Evolutionary conservation across 2,329 filamentous ascomycete species (phyloP), one percentile per base, ranked within the genome.

Genomic region (Ramularia collo-cygni): DNA sequence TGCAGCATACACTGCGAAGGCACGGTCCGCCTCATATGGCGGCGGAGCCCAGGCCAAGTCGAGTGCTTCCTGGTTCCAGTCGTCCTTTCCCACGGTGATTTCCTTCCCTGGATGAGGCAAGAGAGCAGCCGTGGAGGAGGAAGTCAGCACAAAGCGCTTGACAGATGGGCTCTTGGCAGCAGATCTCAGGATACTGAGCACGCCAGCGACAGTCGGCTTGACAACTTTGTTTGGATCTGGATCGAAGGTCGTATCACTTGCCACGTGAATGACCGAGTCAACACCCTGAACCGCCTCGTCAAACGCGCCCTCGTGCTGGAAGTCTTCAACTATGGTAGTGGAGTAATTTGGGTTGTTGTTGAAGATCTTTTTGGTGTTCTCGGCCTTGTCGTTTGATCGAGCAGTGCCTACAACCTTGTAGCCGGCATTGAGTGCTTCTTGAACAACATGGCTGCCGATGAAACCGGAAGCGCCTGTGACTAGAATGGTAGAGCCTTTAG

Each of bases 201-300:
- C 47, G 10, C 49, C 49, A 8, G 51, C 44, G 4, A 69, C 52
- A 0, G 61, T 65, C 0, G 58, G 57, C 0, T 64, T 59, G 13
- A 76, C 67, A 7, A 71, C 65, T 0, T 59, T 48, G 9, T 69
- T 56, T 1, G 70, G 66, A 12, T 72, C 56, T 0, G 54, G 40
- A 28, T 62, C 57, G 33, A 67, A 65, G 1, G 55, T 58, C 2
- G 68, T 43, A 13, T 66, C 59, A 12, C 64, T 63, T 0, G 72
- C 71, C 8, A 69, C 58, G 43, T 74, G 71, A 12, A 66, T 58
- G 35, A 74, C 60, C 3, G 65, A 68, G 2, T 62, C 54, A 14
- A 62, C 60, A n/a, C 64, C 64, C 64, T 62, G 42, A 66, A 52
- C 40, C 3, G 61, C 64, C 12, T 61, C 53, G 26, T 69, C 59